Conservation (phyloP, 768 basidiomycete genomes). For the Tylopilus sp. region DNA sequence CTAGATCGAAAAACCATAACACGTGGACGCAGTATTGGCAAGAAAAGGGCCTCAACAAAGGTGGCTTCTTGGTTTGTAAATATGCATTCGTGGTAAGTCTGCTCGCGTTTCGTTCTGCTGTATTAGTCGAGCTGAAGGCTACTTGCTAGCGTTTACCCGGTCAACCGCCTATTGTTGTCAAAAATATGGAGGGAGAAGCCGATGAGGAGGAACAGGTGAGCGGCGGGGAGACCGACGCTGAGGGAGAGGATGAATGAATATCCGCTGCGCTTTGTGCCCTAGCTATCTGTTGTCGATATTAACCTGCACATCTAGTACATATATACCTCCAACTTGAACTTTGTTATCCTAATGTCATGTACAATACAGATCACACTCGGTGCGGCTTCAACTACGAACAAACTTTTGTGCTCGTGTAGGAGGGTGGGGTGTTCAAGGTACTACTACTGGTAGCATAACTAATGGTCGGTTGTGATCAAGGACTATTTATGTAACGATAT, state of each 20-base stretch:
- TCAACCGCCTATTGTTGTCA: constrained; percentile 26
- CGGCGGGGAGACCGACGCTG: constrained; percentile 2
- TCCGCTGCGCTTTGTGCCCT: background rate
- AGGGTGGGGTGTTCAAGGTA: no score
- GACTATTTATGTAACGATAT: no score
- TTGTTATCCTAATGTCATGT: background rate
- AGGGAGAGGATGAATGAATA: background rate
- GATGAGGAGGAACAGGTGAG: background rate
- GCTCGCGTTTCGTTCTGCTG: background rate
- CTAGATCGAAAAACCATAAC: background rate
- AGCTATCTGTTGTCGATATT: background rate
- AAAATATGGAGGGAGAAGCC: constrained; percentile 4
- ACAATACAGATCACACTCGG: no score
- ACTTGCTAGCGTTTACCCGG: constrained; percentile 22
- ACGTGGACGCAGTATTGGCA: constrained; percentile 56
- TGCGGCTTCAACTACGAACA: no score
- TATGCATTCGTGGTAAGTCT: constrained; percentile 71
- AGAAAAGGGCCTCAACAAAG: constrained; percentile 63
- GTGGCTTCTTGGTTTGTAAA: constrained; percentile 80
- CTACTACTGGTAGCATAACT: no score
- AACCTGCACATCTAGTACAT: background rate
- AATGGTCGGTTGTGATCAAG: no score
- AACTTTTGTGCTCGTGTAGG: no score
- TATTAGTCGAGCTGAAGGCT: background rate
- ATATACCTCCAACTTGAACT: background rate